These are phyloP conservation scores for Halenospora varia DNA, from an alignment of 495 filamentous ascomycete genomes.

Conservation along the genomic window DNA sequence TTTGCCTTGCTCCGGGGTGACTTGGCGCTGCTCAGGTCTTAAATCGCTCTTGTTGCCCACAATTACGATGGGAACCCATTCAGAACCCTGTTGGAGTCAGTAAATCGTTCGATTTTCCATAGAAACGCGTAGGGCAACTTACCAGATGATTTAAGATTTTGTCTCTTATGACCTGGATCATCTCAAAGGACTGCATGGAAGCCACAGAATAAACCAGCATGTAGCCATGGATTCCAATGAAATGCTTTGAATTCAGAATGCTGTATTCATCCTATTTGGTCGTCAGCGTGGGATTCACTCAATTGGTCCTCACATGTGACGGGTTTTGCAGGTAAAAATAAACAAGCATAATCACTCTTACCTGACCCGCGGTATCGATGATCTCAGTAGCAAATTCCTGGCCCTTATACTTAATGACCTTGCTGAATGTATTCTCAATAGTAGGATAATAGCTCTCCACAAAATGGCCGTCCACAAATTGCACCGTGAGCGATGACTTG, in stretches of 20 bases:
- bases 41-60: constrained; percentile 98
- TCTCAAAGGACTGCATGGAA: constrained; percentile 91
- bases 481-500: constrained; percentile 96
- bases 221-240: constrained; percentile 99
- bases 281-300: constrained; percentile 2
- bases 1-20: constrained; percentile 77
- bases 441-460: constrained; percentile 99
- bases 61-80: constrained; percentile 87
- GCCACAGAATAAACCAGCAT: constrained; percentile 96
- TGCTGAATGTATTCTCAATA: constrained; percentile 98
- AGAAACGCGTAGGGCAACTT: constrained; percentile 28
- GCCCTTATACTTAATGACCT: constrained; percentile 83
- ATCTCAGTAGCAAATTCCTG: constrained; percentile 97
- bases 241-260: constrained; percentile 96
- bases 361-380: constrained; percentile 97
- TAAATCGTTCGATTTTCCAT: too few relatives aligned
- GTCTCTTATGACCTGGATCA: constrained; percentile 90
- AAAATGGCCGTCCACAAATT: constrained; percentile 96
- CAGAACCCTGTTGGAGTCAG: constrained; percentile 63
- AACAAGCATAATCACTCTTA: constrained; percentile 36
- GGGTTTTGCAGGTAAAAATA: neutral
- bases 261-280: constrained; percentile 85
- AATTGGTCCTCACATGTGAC: neutral
- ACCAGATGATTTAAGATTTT: constrained; percentile 97
- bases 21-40: constrained; percentile 87